A percentile compares a stretch with the other conserved stretches of the same genome.
These are phyloP conservation scores for Microdochium trichocladiopsis DNA, from an alignment of 2,329 filamentous ascomycete genomes.

Conservation along the genomic window DNA sequence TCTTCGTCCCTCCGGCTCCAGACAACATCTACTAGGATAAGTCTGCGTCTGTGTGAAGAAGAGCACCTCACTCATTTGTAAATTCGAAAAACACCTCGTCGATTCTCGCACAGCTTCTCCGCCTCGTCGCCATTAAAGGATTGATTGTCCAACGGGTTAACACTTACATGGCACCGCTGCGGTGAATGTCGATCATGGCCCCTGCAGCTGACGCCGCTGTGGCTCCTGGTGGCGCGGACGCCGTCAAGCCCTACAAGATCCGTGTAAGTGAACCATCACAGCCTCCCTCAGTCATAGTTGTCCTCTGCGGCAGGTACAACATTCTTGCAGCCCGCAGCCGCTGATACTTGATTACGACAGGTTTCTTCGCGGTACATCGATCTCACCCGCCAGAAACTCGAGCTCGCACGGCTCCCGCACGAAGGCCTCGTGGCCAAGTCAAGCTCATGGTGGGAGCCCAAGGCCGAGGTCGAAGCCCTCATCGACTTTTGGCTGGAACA, in stretches of 20 bases:
- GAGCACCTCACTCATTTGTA: too few species aligned
- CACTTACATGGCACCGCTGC: constrained; percentile 3
- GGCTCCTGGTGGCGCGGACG: constrained; percentile 22
- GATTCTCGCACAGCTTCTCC: too few species aligned
- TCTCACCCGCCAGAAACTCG: constrained; percentile 59
- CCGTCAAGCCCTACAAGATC: constrained; percentile 48
- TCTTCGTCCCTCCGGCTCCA: not conserved
- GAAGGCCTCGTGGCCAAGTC: constrained; percentile 41
- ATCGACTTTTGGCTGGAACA: constrained; percentile 62
- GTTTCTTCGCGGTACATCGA: constrained; percentile 62
- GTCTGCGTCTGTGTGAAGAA: too few species aligned
- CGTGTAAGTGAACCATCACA: constrained; percentile 37
- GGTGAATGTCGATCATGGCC: constrained; percentile 10
- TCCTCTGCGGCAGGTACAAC: too few species aligned
- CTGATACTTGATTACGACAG: constrained; percentile 28
- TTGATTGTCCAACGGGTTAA: not conserved
- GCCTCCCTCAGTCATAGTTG: constrained; percentile 5
- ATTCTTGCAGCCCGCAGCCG: not conserved
- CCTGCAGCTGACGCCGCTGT: constrained; percentile 16
- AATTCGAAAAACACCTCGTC: too few species aligned
- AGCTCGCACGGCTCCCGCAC: constrained; percentile 58
- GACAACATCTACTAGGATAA: too few species aligned
- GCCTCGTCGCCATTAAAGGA: too few species aligned
- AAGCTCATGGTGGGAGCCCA: constrained; percentile 51
- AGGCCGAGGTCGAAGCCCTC: constrained; percentile 54